Base-by-base conservation (phyloP, 192 early-diverging fungal species). In the Coemansia sp. region DNA sequence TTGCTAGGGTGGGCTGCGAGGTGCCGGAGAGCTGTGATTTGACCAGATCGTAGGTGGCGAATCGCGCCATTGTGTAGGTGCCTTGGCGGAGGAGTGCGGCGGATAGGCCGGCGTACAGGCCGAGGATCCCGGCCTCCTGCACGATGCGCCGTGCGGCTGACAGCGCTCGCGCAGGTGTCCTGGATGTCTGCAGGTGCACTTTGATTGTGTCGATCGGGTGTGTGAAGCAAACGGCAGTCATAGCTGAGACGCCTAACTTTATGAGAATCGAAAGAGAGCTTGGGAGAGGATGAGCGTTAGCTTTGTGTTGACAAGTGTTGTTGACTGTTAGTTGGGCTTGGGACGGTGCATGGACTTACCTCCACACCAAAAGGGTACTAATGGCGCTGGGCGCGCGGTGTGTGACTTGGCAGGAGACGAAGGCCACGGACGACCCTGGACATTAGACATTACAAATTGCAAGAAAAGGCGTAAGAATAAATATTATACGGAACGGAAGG, bases 191-290 rank as follows among this genome's bases (percentile, higher is more conserved):
- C 46, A 98, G 68, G 13, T 92, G 87, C 30, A 98, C 95, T 66
- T 98, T 95, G 48, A 89, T 80, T 44, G 92, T 73, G 70, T 94
- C 92, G 40, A 96, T 82, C 45, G 90, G 87, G 73, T 96, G 88
- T 2, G 85, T 87, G 30, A 89, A 86, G 14, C 85, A 78, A 0
- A 61, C 64, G n/a, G 75, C 75, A 9, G 69, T 59, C 75, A 78
- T 78, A 0, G 75, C 68, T 47, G 75, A 67, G 23, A 78, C 69
- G 24, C 75, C 75, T 78, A 43, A 30, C 10, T 51, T 24, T 51
- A 33, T 2, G 49, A 24, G 12, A 33, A 27, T n/a, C n/a, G n/a
- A n/a, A n/a, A n/a, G n/a, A n/a, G n/a, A n/a, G n/a, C n/a, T n/a
- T n/a, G n/a, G n/a, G n/a, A n/a, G n/a, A n/a, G n/a, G n/a, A n/a